A percentile compares a stretch with the other conserved stretches of the same genome.
Conservation (phyloP, 2,329 filamentous ascomycete genomes). For the Apiospora saccharicola region DNA sequence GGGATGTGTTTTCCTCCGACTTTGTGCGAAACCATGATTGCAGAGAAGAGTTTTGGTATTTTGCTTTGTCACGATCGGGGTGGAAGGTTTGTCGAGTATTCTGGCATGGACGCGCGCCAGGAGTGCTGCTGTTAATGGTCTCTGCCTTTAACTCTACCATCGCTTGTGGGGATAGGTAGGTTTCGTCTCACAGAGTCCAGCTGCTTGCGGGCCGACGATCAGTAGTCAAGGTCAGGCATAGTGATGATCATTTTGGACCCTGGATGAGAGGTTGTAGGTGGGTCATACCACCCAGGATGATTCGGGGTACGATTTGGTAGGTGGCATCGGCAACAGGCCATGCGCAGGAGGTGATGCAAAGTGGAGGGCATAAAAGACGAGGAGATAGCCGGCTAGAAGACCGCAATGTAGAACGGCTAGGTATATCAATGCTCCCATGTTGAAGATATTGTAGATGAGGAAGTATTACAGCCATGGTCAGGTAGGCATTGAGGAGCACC, state of each 20-base stretch:
- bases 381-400: not conserved
- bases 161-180: not conserved
- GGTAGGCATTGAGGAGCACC: not conserved
- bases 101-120: not conserved
- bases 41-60: not conserved
- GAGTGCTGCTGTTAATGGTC: not conserved
- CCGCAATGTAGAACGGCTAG: not conserved
- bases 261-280: not conserved
- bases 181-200: too few species aligned
- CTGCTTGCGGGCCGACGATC: too few species aligned
- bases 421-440: not conserved
- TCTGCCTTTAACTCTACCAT: not conserved
- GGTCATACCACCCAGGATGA: not conserved
- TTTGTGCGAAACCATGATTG: not conserved
- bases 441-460: not conserved
- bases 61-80: not conserved
- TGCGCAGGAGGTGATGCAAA: not conserved
- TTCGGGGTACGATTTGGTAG: not conserved
- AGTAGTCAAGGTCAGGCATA: not conserved
- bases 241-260: too few species aligned
- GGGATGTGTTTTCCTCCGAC: not conserved
- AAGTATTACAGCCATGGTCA: not conserved
- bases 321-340: not conserved
- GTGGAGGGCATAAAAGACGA: not conserved
- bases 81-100: not conserved